Percentiles rank a stretch among this genome's conserved stretches.
phyloP scores from a whole-genome alignment of 2,329 filamentous ascomycete genomes.

The Zymoseptoria passerinii region DNA sequence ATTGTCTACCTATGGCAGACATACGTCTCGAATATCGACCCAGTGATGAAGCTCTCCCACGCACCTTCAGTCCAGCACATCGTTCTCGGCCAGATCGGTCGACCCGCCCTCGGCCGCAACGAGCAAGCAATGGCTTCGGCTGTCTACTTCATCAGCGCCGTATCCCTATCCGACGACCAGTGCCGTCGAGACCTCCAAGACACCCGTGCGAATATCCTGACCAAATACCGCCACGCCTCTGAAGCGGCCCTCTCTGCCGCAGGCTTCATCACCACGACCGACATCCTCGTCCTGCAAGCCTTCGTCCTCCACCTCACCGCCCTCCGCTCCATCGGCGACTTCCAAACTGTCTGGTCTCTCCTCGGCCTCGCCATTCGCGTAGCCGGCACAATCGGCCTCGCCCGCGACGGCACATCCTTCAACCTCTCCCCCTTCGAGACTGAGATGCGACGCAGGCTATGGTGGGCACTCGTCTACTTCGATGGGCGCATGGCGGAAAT shows the following conservation, averaged over 20 bases:
- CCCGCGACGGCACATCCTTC: conserved; percentile 22
- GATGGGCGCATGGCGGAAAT: conserved; percentile 63
- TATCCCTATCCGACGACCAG: conserved; percentile 26
- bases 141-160: conserved; percentile 28
- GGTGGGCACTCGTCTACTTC: conserved; percentile 49
- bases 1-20: conserved; percentile 67
- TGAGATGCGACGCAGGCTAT: conserved; percentile 29
- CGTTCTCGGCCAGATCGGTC: conserved; percentile 51
- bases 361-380: conserved; percentile 34
- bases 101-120: conserved; percentile 46
- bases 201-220: conserved; percentile 15
- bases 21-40: conserved; percentile 67
- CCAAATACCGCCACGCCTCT: conserved; percentile 19
- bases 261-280: conserved; percentile 23
- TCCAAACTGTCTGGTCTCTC: conserved; percentile 20
- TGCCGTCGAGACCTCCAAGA: conserved; percentile 20
- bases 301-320: conserved; percentile 24
- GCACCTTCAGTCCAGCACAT: conserved; percentile 61
- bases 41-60: conserved; percentile 64
- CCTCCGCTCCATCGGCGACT: conserved; percentile 18
- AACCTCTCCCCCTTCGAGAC: conserved; percentile 28
- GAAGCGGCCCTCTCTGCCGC: conserved; percentile 21
- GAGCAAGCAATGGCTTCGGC: conserved; percentile 28
- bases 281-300: conserved; percentile 25
- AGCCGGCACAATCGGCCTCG: conserved; percentile 37